Conservation (phyloP, 2,329 filamentous ascomycete species). For the Aureobasidium namibiae region DNA sequence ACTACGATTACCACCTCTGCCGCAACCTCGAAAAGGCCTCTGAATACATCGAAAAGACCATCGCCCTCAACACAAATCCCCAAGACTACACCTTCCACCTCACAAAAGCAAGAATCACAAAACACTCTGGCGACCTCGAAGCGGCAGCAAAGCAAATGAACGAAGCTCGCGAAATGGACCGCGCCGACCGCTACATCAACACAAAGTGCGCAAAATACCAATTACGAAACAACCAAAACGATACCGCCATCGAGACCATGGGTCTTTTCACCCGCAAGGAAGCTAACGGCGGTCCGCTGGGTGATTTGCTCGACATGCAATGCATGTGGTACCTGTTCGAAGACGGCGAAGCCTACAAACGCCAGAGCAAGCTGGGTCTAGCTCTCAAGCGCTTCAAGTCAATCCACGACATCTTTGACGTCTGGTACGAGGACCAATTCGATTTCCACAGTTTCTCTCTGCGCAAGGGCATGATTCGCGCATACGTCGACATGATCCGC, state of each 20-base stretch:
- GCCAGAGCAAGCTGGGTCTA: constrained; percentile 72
- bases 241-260: constrained; percentile 78
- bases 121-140: constrained; percentile 72
- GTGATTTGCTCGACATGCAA: constrained; percentile 95
- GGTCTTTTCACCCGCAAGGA: constrained; percentile 92
- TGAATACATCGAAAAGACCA: constrained; percentile 74
- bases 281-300: constrained; percentile 75
- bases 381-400: constrained; percentile 88
- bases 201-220: constrained; percentile 97
- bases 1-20: constrained; percentile 88
- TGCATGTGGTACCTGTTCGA: constrained; percentile 96
- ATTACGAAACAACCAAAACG: constrained; percentile 83
- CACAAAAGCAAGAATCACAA: constrained; percentile 91
- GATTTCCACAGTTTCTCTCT: constrained; percentile 98
- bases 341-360: constrained; percentile 81
- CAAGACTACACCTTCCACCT: constrained; percentile 90
- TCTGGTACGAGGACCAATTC: constrained; percentile 97
- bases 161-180: constrained; percentile 72
- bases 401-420: constrained; percentile 86
- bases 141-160: constrained; percentile 87
- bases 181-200: constrained; percentile 94
- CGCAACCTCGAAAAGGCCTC: constrained; percentile 75
- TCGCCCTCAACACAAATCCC: constrained; percentile 68
- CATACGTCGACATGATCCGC: constrained; percentile 90
- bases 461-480: constrained; percentile 90